Conservation (phyloP, 306 rosid species). For the Mucuna pruriens region DNA sequence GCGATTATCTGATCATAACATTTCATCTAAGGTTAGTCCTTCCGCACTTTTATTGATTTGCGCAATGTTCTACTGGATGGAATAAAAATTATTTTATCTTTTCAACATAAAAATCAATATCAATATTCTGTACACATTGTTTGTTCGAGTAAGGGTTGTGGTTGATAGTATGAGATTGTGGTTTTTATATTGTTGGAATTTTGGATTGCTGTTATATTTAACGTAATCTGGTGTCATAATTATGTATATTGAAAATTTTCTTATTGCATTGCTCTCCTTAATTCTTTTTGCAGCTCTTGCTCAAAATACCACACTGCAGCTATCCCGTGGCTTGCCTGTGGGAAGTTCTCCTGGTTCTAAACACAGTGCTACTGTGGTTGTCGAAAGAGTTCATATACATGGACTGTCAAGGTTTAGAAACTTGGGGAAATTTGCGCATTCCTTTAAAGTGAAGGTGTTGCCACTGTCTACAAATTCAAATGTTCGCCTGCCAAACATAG, state of each 20-base stretch:
- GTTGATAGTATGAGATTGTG: not conserved
- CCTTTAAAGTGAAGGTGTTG: constrained; percentile 67
- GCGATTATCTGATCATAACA: not conserved
- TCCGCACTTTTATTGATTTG: not conserved
- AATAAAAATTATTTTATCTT: not conserved
- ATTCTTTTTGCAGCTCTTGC: constrained; percentile 55
- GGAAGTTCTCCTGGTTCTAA: constrained; percentile 69
- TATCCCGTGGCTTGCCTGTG: constrained; percentile 64
- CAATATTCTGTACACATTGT: not conserved
- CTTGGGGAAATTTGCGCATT: constrained; percentile 65
- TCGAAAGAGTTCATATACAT: constrained; percentile 69
- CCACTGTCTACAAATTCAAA: constrained; percentile 41
- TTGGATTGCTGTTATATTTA: not conserved
- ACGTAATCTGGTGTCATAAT: not conserved
- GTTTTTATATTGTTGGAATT: constrained; percentile 13
- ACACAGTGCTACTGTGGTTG: constrained; percentile 59
- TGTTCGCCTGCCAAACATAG: constrained; percentile 51
- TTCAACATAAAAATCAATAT: constrained; percentile 8
- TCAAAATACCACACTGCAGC: constrained; percentile 53
- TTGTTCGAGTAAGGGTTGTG: not conserved
- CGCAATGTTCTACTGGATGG: not conserved
- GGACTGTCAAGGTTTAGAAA: constrained; percentile 73
- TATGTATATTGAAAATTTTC: not conserved
- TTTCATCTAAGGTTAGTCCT: not conserved
- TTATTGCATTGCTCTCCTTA: not conserved